Base-by-base conservation (phyloP, 352 stramenopile species). In the Phytophthora macrochlamydospora region DNA sequence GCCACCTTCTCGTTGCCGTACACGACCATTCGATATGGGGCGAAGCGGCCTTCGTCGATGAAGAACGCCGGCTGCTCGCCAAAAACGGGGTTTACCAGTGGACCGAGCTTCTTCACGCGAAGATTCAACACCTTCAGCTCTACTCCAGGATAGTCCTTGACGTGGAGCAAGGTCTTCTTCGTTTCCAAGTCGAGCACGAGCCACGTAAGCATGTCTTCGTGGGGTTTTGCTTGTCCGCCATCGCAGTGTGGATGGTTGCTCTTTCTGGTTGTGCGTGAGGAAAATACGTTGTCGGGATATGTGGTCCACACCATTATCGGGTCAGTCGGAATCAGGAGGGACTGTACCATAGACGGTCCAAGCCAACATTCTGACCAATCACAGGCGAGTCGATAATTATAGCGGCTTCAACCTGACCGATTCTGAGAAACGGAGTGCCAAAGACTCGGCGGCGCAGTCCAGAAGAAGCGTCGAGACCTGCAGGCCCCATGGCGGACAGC, bases 401-500 rank as follows among this genome's bases (percentile, higher is more conserved):
- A 49, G 43, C 43, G 6, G 6, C 9, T 49, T 49, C 43, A 49
- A 49, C 43, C 14, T 7, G 43, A n/a, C 13, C 11, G 13, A 49
- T 29, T 49, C 43, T 29, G 43, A 49, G 43, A 49, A 49, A 49
- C 43, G 43, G 29, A 51, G 31, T 33, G n/a, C 13, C 11, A 51
- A 14, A 51, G 48, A 18, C 51, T 51, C 43, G 43, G 40, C 18
- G 12, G 2, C 3, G 4, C 59, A 69, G 49, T 63, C 37, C 28
- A n/a, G 11, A 76, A 67, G 59, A 70, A 67, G 45, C 49, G 35
- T 65, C 42, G 46, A 2, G 54, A 52, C 43, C 51, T 43, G 55
- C 43, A 61, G 53, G 37, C 42, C n/a, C 8, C 9, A 90, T 90
- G 81, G 62, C 57, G 32, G 85, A 95, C 71, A 95, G 81, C 73